Conservation (phyloP, 768 basidiomycete genomes). For the Agaricus sinodeliciosus region DNA sequence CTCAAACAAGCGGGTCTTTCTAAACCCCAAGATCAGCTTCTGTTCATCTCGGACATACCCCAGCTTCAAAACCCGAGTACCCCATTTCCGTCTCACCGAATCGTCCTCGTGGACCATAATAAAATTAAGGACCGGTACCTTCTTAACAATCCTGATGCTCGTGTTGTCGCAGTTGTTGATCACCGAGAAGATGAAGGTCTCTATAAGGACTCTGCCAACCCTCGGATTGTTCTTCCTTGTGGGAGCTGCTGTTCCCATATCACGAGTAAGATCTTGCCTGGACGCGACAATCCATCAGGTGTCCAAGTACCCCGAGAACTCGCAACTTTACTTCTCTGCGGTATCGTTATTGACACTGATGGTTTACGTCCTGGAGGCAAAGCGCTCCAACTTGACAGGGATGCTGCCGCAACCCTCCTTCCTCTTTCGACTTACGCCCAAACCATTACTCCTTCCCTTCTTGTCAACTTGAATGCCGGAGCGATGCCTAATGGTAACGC, state of each 20-base stretch:
- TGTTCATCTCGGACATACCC: conserved; percentile 66
- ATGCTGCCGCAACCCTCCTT: conserved; percentile 59
- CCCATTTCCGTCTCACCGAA: conserved; percentile 46
- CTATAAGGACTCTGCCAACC: conserved; percentile 53
- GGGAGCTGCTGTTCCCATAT: conserved; percentile 78
- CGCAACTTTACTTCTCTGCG: conserved; percentile 71
- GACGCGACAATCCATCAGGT: conserved; percentile 19
- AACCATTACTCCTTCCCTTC: conserved; percentile 18
- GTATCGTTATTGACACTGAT: conserved; percentile 82
- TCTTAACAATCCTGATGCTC: conserved; percentile 28
- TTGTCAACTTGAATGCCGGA: background rate
- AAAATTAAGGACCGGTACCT: conserved; percentile 43
- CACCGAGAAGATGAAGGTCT: conserved; percentile 85
- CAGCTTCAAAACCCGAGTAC: conserved; percentile 16
- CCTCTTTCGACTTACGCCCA: conserved; percentile 43
- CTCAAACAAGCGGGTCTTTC: conserved; percentile 52
- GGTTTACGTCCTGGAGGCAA: conserved; percentile 78
- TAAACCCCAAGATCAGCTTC: conserved; percentile 44
- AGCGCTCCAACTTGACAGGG: conserved; percentile 56
- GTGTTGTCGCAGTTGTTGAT: conserved; percentile 79
- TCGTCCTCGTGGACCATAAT: conserved; percentile 93
- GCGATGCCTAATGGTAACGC: conserved; percentile 15
- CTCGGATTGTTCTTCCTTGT: conserved; percentile 58
- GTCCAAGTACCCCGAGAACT: conserved; percentile 47
- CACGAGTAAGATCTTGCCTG: conserved; percentile 15